A percentile compares a stretch with the other conserved stretches of the same genome.
Conservation (phyloP, 208 protist genomes). For the Crithidia mellificae region DNA sequence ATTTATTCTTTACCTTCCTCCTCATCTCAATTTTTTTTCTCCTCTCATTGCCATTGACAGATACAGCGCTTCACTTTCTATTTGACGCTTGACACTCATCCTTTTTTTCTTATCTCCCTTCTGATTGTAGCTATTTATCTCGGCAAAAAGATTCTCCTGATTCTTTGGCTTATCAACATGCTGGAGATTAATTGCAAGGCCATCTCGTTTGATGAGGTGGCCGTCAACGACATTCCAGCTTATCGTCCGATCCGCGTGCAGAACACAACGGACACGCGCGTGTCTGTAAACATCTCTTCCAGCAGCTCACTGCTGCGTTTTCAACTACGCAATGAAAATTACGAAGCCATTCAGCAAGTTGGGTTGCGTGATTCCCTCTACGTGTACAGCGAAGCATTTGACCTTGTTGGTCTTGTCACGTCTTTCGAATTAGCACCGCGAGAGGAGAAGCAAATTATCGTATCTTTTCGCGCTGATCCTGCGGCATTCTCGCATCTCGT, state of each 20-base stretch:
- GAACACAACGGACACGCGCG: constrained; percentile 38
- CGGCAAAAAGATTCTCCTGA: too few species aligned
- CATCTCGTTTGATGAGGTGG: constrained; percentile 63
- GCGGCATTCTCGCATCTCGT: constrained; percentile 55
- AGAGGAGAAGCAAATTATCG: constrained; percentile 58
- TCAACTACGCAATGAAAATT: constrained; percentile 68
- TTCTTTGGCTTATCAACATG: constrained; percentile 29
- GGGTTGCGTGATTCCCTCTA: constrained; percentile 20
- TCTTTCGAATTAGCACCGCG: constrained; percentile 36
- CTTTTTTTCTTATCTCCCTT: too few species aligned
- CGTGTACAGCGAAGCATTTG: constrained; percentile 66
- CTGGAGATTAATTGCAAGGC: constrained; percentile 39
- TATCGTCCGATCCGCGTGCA: constrained; percentile 52
- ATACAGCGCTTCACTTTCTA: too few species aligned
- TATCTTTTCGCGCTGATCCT: constrained; percentile 58
- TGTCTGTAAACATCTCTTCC: constrained; percentile 45
- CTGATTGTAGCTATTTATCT: too few species aligned
- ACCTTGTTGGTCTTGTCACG: constrained; percentile 55
- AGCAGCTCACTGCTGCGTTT: constrained; percentile 48
- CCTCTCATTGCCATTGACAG: too few species aligned
- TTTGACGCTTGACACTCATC: too few species aligned
- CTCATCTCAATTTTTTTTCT: too few species aligned
- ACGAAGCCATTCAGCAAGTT: constrained; percentile 25
- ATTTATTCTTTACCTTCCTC: too few species aligned
- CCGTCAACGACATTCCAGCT: constrained; percentile 66